Evolutionary conservation across 2,329 filamentous ascomycete genomes (phyloP).

Genomic region (Neoarthrinium moseri): DNA sequence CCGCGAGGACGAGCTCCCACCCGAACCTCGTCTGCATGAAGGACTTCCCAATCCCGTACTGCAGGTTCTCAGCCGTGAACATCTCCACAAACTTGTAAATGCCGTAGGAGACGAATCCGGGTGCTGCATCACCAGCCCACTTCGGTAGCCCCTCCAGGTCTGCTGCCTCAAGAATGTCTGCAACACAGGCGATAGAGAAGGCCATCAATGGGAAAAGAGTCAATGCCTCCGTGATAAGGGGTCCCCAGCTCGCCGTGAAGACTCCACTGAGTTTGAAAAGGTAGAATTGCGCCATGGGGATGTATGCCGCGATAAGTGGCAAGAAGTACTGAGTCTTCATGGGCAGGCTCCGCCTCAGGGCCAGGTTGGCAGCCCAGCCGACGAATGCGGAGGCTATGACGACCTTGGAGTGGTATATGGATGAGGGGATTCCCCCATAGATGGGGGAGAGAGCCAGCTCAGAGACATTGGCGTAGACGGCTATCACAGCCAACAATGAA

Average conservation of each 20-base stretch:
- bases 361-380: constrained; percentile 69
- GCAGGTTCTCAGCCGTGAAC: constrained; percentile 37
- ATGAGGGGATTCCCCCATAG: constrained; percentile 80
- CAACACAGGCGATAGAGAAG: constrained; percentile 63
- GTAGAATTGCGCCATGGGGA: constrained; percentile 70
- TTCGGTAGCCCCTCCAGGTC: constrained; percentile 54
- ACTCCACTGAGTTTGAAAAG: constrained; percentile 65
- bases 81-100: constrained; percentile 57
- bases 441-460: constrained; percentile 79
- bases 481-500: constrained; percentile 55
- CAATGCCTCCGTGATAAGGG: constrained; percentile 69
- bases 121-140: constrained; percentile 60
- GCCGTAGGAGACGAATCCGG: constrained; percentile 65
- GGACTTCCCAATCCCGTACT: constrained; percentile 56
- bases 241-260: constrained; percentile 70
- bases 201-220: constrained; percentile 69
- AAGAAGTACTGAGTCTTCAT: constrained; percentile 53
- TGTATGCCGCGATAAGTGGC: constrained; percentile 72
- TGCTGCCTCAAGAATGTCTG: constrained; percentile 62
- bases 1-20: constrained; percentile 66
- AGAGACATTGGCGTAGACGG: constrained; percentile 67
- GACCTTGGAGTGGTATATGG: constrained; percentile 67
- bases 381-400: constrained; percentile 66
- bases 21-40: constrained; percentile 69
- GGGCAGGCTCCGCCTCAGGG: constrained; percentile 48